phyloP scores from a whole-genome alignment of 805 yeast genomes.

The Lipomyces sp. region DNA sequence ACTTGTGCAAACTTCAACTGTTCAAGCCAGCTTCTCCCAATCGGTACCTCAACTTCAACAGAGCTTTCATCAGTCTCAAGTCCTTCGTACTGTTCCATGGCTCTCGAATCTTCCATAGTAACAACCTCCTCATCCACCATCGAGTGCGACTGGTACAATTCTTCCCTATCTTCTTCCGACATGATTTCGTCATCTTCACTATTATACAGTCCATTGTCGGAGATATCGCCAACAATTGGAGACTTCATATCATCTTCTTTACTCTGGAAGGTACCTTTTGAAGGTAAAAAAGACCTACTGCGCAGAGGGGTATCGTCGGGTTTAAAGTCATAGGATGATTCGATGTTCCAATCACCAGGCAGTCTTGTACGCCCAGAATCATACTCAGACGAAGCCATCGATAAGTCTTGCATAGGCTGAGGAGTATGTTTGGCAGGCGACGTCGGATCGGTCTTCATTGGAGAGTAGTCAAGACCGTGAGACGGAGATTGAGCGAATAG shows the following conservation, averaged over 20 bases:
- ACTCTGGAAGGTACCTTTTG: constrained; percentile 14
- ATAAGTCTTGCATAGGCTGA: constrained; percentile 10
- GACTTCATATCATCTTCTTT: neutral
- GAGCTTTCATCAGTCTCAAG: constrained; percentile 11
- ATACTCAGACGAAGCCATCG: constrained; percentile 11
- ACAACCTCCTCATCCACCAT: constrained; percentile 4
- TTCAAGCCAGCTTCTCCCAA: constrained; percentile 30
- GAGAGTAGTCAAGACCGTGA: constrained; percentile 18
- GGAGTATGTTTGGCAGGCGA: constrained; percentile 36
- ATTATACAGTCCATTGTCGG: constrained; percentile 4
- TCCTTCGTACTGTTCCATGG: constrained; percentile 12
- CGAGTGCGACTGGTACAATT: constrained; percentile 8
- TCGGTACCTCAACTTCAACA: constrained; percentile 7
- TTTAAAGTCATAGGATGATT: constrained; percentile 11
- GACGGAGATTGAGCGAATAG: constrained; percentile 12
- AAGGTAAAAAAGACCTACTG: constrained; percentile 21
- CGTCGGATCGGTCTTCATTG: constrained; percentile 42
- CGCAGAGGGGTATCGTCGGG: constrained; percentile 18
- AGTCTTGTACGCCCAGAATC: constrained; percentile 16
- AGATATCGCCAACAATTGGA: neutral
- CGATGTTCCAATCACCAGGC: constrained; percentile 27
- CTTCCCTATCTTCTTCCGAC: too few species aligned
- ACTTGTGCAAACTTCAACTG: constrained; percentile 19
- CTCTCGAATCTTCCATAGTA: constrained; percentile 14
- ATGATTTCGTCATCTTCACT: constrained; percentile 12